These are phyloP conservation scores for Dictyostelium intermedium DNA, from an alignment of 78 protist species.

Conservation along the genomic window DNA sequence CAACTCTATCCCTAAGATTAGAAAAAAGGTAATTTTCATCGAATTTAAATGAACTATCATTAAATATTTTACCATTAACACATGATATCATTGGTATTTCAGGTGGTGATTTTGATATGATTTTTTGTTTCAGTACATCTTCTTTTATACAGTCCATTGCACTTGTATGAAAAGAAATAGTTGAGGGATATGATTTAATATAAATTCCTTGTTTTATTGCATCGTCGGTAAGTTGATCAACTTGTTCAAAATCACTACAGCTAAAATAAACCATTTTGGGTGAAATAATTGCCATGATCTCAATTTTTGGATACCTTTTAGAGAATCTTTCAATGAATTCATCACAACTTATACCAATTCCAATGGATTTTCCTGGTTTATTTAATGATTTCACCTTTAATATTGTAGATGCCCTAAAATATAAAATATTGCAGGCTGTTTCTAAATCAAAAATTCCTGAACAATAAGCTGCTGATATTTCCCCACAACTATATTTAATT, in stretches of 20 bases:
- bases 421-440: background rate
- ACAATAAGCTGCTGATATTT: background rate
- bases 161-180: background rate
- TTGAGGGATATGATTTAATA: background rate
- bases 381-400: background rate
- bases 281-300: background rate
- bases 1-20: background rate
- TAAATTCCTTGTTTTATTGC: background rate
- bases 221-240: background rate
- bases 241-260: background rate
- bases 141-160: conserved; percentile 2
- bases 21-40: background rate
- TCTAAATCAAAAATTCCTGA: background rate
- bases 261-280: background rate
- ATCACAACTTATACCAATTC: background rate
- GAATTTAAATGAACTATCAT: background rate
- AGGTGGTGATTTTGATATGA: background rate
- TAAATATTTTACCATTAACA: background rate
- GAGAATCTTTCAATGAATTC: background rate
- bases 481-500: background rate
- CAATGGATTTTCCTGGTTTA: conserved; percentile 13
- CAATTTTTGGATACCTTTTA: background rate
- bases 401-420: background rate
- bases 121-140: background rate
- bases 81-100: background rate